phyloP scores from a whole-genome alignment of 2,329 filamentous ascomycete genomes.

The Anisogramma anomala region DNA sequence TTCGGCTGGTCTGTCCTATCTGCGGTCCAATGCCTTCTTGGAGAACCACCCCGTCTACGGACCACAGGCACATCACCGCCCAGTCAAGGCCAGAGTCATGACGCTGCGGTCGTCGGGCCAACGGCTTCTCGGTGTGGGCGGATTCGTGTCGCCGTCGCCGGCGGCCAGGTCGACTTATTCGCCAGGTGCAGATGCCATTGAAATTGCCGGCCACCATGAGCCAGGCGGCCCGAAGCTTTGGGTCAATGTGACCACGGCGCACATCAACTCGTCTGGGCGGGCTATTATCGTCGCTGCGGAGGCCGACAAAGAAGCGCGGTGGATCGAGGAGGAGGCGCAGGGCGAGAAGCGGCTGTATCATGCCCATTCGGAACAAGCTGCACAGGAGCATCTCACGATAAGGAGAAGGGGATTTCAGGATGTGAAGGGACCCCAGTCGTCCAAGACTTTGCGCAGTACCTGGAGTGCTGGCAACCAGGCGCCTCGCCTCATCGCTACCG shows the following conservation, averaged over 20 bases:
- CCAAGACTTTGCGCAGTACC: not conserved
- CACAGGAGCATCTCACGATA: slow-evolving; percentile 21
- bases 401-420: not conserved
- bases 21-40: slow-evolving; percentile 42
- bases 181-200: no score
- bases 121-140: slow-evolving; percentile 33
- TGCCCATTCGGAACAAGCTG: slow-evolving; percentile 15
- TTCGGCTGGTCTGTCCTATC: slow-evolving; percentile 50
- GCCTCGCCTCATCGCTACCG: no score
- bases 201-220: slow-evolving; percentile 34
- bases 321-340: slow-evolving; percentile 36
- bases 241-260: slow-evolving; percentile 33
- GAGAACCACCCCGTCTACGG: slow-evolving; percentile 52
- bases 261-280: slow-evolving; percentile 38
- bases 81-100: slow-evolving; percentile 41
- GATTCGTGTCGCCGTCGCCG: slow-evolving; percentile 36
- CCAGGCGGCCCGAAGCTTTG: slow-evolving; percentile 46
- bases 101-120: not conserved
- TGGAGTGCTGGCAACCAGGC: no score
- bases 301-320: slow-evolving; percentile 25
- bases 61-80: slow-evolving; percentile 39
- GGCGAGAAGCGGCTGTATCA: slow-evolving; percentile 26
- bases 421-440: not conserved
- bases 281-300: slow-evolving; percentile 34
- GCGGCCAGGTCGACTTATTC: no score